phyloP scores from a whole-genome alignment of 2,329 filamentous ascomycete species.

The Monilinia fructicola region DNA sequence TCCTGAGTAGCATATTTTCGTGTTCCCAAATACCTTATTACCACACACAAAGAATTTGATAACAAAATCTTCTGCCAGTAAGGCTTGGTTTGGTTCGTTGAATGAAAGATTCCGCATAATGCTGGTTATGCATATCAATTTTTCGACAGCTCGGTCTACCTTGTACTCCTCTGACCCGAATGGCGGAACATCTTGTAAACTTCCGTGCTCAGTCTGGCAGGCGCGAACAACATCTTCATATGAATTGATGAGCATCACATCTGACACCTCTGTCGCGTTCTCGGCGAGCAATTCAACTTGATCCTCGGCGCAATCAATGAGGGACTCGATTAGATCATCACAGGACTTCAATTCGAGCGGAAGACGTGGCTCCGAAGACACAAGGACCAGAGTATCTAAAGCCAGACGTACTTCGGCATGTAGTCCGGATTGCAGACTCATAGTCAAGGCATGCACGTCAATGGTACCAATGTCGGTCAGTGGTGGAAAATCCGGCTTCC shows the following conservation, averaged over 20 bases:
- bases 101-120: constrained; percentile 93
- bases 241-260: constrained; percentile 76
- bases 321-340: constrained; percentile 82
- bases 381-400: constrained; percentile 73
- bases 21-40: constrained; percentile 85
- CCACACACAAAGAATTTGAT: constrained; percentile 82
- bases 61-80: constrained; percentile 73
- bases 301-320: constrained; percentile 88
- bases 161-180: constrained; percentile 79
- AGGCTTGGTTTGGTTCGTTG: constrained; percentile 70
- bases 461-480: constrained; percentile 80
- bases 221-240: constrained; percentile 86
- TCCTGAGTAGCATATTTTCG: constrained; percentile 83
- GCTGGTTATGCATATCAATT: constrained; percentile 85
- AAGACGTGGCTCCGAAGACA: constrained; percentile 61
- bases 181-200: constrained; percentile 67
- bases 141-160: constrained; percentile 81
- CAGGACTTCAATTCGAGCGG: constrained; percentile 69
- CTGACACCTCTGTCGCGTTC: constrained; percentile 79
- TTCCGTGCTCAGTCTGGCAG: constrained; percentile 72
- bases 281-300: constrained; percentile 84
- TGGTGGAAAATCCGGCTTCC: constrained; percentile 72
- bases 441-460: constrained; percentile 85
- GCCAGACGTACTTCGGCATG: constrained; percentile 87
- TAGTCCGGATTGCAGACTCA: constrained; percentile 86